Base-by-base conservation (phyloP, 352 stramenopile species). In the Hyaloperonospora arabidopsidis region DNA sequence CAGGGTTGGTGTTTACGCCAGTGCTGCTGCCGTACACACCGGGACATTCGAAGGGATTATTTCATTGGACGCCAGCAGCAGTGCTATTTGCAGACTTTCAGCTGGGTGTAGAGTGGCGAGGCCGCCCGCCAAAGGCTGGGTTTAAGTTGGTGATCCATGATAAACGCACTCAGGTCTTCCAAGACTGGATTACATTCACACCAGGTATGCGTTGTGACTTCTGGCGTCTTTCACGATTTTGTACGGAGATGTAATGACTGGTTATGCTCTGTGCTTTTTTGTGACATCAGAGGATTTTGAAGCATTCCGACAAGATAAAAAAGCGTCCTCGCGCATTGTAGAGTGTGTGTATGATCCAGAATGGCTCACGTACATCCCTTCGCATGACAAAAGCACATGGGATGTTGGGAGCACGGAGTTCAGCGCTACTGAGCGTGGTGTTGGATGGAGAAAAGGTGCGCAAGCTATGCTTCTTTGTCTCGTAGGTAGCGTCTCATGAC, bases 151-250 rank as follows among this genome's bases (percentile, higher is more conserved):
- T 91, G 50, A 67, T 90, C 17, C 84, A 87, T 65, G 81, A 94
- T 47, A 94, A 92, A 46, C 74, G 82, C 39, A 90, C 83, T 46
- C 80, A 84, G 35, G 61, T 88, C 23, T 94, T 92, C 54, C 81
- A 92, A 49, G 84, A 94, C 63, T 94, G 84, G 84, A 81, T 94
- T 63, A 91, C 81, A 10, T 86, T 94, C 59, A 57, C 81, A n/a
- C 54, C 69, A 61, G 79, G 79, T 89, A 66, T 12, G 17, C 2
- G 13, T 21, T 49, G 35, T 35, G 8, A 11, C 10, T 29, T 3
- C 21, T 1, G 8, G 14, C 15, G 15, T 15, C 23, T 25, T 7
- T 11, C 11, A 36, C 8, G 22, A 21, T 6, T 36, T 21, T 7
- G 3, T 35, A 19, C 29, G 12, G 18, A 22, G 2, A 5, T 10